Percentiles rank a stretch among this genome's conserved stretches.
Evolutionary conservation across 768 basidiomycete genomes (phyloP).

Genomic region (Suillus plorans): DNA sequence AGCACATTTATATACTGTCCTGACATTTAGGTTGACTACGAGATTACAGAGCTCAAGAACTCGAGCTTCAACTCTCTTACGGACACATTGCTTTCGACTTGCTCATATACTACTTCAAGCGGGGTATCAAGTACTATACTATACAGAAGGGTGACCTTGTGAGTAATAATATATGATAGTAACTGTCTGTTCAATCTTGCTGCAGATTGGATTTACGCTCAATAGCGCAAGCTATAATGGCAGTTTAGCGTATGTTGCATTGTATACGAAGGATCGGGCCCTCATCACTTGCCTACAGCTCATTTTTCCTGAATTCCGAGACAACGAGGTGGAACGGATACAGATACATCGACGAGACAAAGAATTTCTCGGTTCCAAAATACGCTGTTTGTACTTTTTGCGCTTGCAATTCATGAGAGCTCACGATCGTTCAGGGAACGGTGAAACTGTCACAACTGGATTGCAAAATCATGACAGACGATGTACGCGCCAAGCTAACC

Average conservation of each 20-base stretch:
- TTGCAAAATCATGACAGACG: conserved; percentile 11
- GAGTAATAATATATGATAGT: background rate
- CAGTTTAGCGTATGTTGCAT: background rate
- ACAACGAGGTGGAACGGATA: conserved; percentile 13
- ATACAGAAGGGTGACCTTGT: background rate
- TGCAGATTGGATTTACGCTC: conserved; percentile 1
- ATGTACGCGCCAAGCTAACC: conserved; percentile 7
- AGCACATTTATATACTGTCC: background rate
- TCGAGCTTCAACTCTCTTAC: conserved; percentile 14
- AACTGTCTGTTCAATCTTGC: background rate
- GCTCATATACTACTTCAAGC: conserved; percentile 14
- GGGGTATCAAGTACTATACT: conserved; percentile 3
- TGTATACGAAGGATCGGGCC: background rate
- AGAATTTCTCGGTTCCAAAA: background rate
- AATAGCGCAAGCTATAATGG: background rate
- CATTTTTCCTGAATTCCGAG: background rate
- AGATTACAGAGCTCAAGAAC: conserved; percentile 11
- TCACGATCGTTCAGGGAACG: conserved; percentile 14
- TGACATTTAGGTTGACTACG: background rate
- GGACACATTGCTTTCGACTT: conserved; percentile 20
- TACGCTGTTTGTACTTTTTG: conserved; percentile 7
- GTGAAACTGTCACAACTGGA: conserved; percentile 5
- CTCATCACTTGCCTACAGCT: background rate
- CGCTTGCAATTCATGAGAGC: background rate
- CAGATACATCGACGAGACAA: conserved; percentile 3